Percentiles rank a stretch among this genome's conserved stretches.
These are phyloP conservation scores for Pulveroboletus ravenelii DNA, from an alignment of 768 basidiomycete genomes.

Conservation along the genomic window DNA sequence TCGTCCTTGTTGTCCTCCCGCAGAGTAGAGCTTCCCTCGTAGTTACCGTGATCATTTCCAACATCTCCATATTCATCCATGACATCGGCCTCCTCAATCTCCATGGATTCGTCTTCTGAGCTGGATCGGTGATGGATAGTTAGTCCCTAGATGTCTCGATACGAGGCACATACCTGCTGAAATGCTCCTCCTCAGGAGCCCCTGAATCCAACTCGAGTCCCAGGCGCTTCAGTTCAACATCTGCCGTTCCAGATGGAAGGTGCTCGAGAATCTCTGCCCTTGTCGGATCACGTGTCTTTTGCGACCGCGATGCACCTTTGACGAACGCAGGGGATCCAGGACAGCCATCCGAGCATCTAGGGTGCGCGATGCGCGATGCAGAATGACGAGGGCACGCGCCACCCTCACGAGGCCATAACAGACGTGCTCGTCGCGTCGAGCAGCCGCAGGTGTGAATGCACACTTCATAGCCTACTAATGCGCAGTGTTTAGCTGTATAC, in stretches of 20 bases:
- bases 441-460: no score
- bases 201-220: neutral
- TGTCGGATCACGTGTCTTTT: neutral
- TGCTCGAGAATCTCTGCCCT: neutral
- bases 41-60: no score
- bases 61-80: no score
- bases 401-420: no score
- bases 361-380: neutral
- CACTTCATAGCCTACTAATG: no score
- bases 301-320: neutral
- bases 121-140: neutral
- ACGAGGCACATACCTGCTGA: neutral
- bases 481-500: no score
- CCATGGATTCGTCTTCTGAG: neutral
- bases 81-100: neutral
- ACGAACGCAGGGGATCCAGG: neutral
- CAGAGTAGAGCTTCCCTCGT: no score
- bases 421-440: no score
- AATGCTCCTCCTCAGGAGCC: neutral
- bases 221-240: neutral
- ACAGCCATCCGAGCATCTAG: neutral
- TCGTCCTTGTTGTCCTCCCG: no score
- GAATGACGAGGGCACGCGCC: no score
- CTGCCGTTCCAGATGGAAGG: neutral
- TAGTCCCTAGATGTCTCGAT: neutral